Percentiles rank a stretch among this genome's conserved stretches.
phyloP scores from a whole-genome alignment of 306 rosid species.

The Dalbergia oliveri region DNA sequence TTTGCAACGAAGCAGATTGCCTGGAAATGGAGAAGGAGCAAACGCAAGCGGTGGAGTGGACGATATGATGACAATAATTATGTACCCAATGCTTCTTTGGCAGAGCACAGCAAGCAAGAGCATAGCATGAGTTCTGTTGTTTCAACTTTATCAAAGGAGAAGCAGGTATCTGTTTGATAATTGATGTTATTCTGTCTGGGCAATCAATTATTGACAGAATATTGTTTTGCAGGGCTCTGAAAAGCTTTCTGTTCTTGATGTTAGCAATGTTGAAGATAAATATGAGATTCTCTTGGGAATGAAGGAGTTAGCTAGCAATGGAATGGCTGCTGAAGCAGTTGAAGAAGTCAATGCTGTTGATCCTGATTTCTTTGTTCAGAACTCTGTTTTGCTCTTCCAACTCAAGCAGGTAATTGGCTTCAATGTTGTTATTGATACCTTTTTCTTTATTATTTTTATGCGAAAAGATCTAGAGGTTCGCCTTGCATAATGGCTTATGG shows the following conservation, averaged over 20 bases:
- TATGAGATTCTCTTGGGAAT: conserved; percentile 85
- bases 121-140: conserved; percentile 55
- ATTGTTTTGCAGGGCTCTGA: conserved; percentile 67
- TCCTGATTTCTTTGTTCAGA: conserved; percentile 79
- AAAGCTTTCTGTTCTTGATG: conserved; percentile 55
- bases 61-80: conserved; percentile 72
- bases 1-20: conserved; percentile 65
- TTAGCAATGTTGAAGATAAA: conserved; percentile 66
- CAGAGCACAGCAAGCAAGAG: conserved; percentile 65
- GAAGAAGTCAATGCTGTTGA: conserved; percentile 80
- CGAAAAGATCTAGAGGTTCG: background rate
- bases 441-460: background rate
- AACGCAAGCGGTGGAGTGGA: conserved; percentile 97
- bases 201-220: conserved; percentile 40
- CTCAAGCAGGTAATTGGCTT: conserved; percentile 81
- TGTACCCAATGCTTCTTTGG: conserved; percentile 55
- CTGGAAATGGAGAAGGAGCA: conserved; percentile 80
- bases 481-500: conserved; percentile 11
- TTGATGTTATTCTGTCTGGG: conserved; percentile 35
- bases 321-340: conserved; percentile 95
- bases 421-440: conserved; percentile 27
- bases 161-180: conserved; percentile 64
- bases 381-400: conserved; percentile 84
- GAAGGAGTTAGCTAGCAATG: conserved; percentile 89
- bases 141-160: conserved; percentile 62